Conservation (phyloP, 2,329 filamentous ascomycete genomes). For the Ceratocystiopsis sp. region DNA sequence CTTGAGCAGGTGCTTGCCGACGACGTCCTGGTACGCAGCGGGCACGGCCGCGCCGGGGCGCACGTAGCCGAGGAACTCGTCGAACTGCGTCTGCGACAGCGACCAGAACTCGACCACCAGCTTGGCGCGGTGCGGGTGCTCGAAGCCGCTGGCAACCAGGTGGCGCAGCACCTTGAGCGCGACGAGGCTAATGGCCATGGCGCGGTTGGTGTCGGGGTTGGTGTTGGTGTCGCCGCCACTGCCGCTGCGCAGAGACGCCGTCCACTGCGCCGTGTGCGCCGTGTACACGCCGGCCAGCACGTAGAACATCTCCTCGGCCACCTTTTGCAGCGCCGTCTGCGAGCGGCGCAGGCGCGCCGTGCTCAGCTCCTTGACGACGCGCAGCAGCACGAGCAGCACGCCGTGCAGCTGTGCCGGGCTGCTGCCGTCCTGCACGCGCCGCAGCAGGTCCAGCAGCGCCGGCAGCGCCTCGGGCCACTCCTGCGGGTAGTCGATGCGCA, state of each 20-base stretch:
- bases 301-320: conserved; percentile 71
- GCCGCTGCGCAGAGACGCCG: conserved; percentile 31
- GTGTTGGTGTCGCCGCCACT: conserved; percentile 29
- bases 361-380: conserved; percentile 79
- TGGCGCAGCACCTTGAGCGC: conserved; percentile 67
- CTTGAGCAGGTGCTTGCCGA: conserved; percentile 80
- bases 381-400: conserved; percentile 59
- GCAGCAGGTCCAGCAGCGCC: conserved; percentile 46
- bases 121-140: conserved; percentile 62
- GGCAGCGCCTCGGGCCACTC: conserved; percentile 59
- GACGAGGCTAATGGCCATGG: conserved; percentile 61
- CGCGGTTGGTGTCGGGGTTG: conserved; percentile 33
- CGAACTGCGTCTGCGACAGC: conserved; percentile 59
- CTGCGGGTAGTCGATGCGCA: conserved; percentile 73
- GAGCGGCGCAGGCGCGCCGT: conserved; percentile 62
- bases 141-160: conserved; percentile 65
- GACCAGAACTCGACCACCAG: conserved; percentile 69
- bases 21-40: conserved; percentile 38
- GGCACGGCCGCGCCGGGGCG: conserved; percentile 15
- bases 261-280: conserved; percentile 54
- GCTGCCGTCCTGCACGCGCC: conserved; percentile 41
- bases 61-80: conserved; percentile 52
- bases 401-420: conserved; percentile 48
- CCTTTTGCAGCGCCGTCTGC: conserved; percentile 57
- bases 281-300: conserved; percentile 65